Evolutionary conservation across 2,329 filamentous ascomycete genomes (phyloP).

Genomic region (Aspergillus niger): DNA sequence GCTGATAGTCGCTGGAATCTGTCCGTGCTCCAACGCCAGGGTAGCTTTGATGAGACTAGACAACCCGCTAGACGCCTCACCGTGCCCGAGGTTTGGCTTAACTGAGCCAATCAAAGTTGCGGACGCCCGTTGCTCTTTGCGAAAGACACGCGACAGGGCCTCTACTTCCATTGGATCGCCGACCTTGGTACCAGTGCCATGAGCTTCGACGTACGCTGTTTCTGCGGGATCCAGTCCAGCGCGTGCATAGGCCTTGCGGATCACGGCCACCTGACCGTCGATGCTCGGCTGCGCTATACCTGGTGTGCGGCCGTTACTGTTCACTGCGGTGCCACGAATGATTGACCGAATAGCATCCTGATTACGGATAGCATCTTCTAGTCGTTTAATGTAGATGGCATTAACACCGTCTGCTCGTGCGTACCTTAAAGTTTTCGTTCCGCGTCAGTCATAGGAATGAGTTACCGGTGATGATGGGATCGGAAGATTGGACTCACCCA

Average conservation of each 20-base stretch:
- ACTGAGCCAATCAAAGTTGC: background rate
- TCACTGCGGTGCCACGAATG: slow-evolving; percentile 19
- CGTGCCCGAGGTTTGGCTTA: background rate
- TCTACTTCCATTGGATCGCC: slow-evolving; percentile 36
- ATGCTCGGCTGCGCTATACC: slow-evolving; percentile 31
- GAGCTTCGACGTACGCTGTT: slow-evolving; percentile 43
- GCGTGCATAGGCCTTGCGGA: slow-evolving; percentile 39
- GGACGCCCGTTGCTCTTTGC: background rate
- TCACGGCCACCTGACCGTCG: slow-evolving; percentile 41
- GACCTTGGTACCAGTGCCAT: slow-evolving; percentile 46
- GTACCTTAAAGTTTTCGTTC: background rate
- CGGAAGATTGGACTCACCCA: background rate
- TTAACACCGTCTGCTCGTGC: background rate
- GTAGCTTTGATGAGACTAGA: background rate
- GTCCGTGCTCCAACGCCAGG: background rate
- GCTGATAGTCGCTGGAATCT: background rate
- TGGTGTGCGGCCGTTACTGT: slow-evolving; percentile 15
- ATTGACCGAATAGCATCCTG: slow-evolving; percentile 12
- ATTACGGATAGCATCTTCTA: background rate
- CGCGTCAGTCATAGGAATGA: background rate
- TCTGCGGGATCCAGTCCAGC: slow-evolving; percentile 37
- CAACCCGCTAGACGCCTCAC: background rate
- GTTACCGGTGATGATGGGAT: too few species aligned
- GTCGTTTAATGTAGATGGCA: background rate
- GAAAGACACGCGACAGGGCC: background rate